Evolutionary conservation across 225 moss, liverwort and hornwort species (phyloP).

Genomic region (Pleurozium schreberi): DNA sequence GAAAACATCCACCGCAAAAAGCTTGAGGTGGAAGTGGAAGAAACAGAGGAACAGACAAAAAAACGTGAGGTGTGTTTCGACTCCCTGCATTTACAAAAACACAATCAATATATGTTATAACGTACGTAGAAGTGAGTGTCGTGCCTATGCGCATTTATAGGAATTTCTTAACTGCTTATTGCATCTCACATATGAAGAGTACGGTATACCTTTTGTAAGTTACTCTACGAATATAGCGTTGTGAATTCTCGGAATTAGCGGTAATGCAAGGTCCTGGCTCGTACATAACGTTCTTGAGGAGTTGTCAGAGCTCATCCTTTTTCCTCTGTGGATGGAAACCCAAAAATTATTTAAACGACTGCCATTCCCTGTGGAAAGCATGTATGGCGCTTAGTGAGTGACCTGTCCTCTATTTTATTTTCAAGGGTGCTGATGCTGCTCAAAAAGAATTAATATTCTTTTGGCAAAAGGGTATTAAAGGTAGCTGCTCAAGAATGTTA

Average conservation of each 20-base stretch:
- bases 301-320: not conserved
- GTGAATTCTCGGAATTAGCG: not conserved
- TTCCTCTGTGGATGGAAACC: not conserved
- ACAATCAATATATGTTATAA: not conserved
- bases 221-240: not conserved
- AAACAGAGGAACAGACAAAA: slow-evolving; percentile 76
- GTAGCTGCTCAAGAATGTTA: not conserved
- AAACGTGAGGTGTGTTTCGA: slow-evolving; percentile 82
- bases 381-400: not conserved
- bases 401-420: too few relatives aligned
- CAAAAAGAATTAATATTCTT: not conserved
- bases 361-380: not conserved
- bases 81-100: not conserved
- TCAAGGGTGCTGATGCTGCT: not conserved
- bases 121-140: not conserved
- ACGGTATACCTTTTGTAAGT: not conserved
- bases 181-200: not conserved
- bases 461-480: not conserved
- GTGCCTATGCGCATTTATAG: not conserved
- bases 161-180: not conserved
- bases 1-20: slow-evolving; percentile 91
- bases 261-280: not conserved
- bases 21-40: slow-evolving; percentile 89
- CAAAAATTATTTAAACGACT: not conserved
- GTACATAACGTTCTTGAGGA: not conserved